These are phyloP conservation scores for Stemphylium vesicarium DNA, from an alignment of 2,329 filamentous ascomycete genomes.

Conservation along the genomic window DNA sequence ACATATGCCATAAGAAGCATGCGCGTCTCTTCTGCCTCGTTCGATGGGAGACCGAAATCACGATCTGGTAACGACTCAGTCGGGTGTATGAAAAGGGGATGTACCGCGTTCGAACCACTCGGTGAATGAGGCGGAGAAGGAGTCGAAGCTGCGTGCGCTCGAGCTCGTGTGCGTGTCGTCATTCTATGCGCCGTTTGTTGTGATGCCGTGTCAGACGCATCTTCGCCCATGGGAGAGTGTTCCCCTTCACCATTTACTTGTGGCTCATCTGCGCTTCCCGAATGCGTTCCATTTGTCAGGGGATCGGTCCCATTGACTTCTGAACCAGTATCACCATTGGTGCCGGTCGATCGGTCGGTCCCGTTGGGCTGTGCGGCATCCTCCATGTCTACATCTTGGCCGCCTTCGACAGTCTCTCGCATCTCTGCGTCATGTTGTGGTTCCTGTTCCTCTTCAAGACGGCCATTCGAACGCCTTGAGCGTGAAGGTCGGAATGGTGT, in stretches of 20 bases:
- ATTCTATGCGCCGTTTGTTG: conserved; percentile 58
- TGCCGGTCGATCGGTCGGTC: conserved; percentile 8
- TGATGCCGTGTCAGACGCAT: conserved; percentile 52
- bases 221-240: conserved; percentile 38
- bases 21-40: conserved; percentile 79
- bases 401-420: conserved; percentile 19
- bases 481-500: conserved; percentile 28
- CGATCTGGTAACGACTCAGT: conserved; percentile 67
- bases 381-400: conserved; percentile 39
- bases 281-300: conserved; percentile 31
- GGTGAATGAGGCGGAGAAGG: conserved; percentile 53
- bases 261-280: conserved; percentile 16
- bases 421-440: conserved; percentile 18
- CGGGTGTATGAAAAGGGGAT: conserved; percentile 76
- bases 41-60: conserved; percentile 72
- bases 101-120: conserved; percentile 64
- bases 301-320: conserved; percentile 28
- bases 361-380: conserved; percentile 31
- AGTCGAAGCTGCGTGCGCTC: conserved; percentile 54
- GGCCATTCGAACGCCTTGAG: conserved; percentile 17
- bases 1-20: conserved; percentile 76
- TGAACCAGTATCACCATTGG: conserved; percentile 15
- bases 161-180: conserved; percentile 61
- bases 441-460: conserved; percentile 15
- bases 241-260: conserved; percentile 34